phyloP scores from a whole-genome alignment of 164 flowering plant species.

The Sextonia rubra region DNA sequence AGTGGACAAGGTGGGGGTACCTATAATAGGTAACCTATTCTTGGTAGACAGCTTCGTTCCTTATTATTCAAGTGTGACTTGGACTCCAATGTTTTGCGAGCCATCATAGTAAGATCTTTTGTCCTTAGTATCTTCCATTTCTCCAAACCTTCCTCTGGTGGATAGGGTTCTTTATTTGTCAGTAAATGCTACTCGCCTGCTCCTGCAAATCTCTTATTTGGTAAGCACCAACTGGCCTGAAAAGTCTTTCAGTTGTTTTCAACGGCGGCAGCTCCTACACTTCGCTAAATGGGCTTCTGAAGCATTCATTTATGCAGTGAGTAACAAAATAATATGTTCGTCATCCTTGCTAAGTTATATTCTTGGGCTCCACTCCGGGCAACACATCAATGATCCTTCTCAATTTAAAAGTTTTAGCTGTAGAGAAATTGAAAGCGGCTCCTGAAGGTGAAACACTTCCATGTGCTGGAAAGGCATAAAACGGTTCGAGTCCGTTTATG shows the following conservation, averaged over 20 bases:
- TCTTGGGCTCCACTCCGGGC: not conserved
- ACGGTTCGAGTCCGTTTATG: conserved; percentile 50
- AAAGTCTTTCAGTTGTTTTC: conserved; percentile 48
- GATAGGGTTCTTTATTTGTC: conserved; percentile 5
- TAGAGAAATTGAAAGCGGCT: conserved; percentile 46
- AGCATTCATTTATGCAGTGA: conserved; percentile 46
- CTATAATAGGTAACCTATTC: conserved; percentile 82
- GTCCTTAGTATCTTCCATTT: not conserved
- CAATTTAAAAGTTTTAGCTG: conserved; percentile 55
- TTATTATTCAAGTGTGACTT: conserved; percentile 46
- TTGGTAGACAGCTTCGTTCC: conserved; percentile 71
- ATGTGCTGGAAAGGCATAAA: conserved; percentile 84
- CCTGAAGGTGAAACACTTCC: conserved; percentile 55
- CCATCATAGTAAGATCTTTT: conserved; percentile 25
- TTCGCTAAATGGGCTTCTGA: conserved; percentile 56
- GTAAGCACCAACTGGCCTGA: conserved; percentile 44
- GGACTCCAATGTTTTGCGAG: conserved; percentile 67
- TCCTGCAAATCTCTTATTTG: conserved; percentile 50
- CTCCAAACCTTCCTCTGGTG: not conserved
- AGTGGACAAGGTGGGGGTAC: conserved; percentile 59
- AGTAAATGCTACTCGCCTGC: conserved; percentile 82
- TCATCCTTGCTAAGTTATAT: not conserved
- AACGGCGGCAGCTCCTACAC: conserved; percentile 95
- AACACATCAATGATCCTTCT: conserved; percentile 7
- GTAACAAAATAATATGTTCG: conserved; percentile 15